Conservation (phyloP, 202 grass and related monocot species). For the Brachypodium distachyon region DNA sequence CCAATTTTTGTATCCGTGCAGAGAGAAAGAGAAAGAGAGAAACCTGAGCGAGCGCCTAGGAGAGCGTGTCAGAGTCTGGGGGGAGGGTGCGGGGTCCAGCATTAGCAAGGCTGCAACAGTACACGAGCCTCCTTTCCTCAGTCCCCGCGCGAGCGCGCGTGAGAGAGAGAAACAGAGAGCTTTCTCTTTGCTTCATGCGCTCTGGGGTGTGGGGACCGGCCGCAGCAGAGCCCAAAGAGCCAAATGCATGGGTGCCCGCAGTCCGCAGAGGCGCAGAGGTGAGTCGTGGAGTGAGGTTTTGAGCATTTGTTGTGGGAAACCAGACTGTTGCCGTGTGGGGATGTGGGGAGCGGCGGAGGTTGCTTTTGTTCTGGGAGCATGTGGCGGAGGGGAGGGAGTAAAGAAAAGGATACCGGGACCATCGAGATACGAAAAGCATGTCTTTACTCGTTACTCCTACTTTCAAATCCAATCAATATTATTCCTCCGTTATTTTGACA, state of each 20-base stretch:
- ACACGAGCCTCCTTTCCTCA: background rate
- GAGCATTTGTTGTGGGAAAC: background rate
- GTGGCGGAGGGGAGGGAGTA: background rate
- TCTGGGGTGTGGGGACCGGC: background rate
- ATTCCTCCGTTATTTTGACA: background rate
- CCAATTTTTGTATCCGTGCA: background rate
- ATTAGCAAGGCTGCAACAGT: background rate
- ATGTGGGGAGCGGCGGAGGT: background rate
- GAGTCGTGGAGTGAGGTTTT: background rate
- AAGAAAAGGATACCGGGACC: background rate
- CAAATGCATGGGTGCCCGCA: background rate
- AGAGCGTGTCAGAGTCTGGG: background rate
- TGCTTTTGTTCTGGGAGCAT: background rate
- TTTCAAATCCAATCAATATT: background rate
- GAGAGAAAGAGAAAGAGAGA: background rate
- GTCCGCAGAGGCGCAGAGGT: too few relatives aligned
- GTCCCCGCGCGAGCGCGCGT: background rate
- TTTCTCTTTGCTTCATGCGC: background rate
- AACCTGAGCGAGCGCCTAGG: background rate
- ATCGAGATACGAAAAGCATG: slow-evolving; percentile 5
- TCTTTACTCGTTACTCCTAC: background rate
- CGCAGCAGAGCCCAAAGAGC: background rate
- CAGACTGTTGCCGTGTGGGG: too few relatives aligned
- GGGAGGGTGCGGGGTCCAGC: background rate
- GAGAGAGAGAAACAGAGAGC: background rate